Percentiles rank a stretch among this genome's conserved stretches.
These are phyloP conservation scores for Phytophthora rubi DNA, from an alignment of 352 stramenopile species.

Conservation along the genomic window DNA sequence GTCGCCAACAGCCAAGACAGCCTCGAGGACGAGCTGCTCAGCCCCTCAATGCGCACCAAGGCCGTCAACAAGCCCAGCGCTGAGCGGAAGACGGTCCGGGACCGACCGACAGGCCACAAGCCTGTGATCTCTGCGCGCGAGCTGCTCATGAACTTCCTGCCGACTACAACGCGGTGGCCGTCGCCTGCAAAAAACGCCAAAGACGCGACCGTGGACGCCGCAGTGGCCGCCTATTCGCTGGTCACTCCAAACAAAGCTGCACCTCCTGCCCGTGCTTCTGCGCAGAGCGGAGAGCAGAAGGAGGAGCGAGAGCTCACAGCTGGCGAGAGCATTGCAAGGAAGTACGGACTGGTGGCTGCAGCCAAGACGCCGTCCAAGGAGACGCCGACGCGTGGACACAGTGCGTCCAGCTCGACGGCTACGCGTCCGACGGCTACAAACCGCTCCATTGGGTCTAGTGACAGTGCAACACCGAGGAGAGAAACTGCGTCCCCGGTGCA, in stretches of 20 bases:
- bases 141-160: conserved; percentile 62
- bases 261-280: not conserved
- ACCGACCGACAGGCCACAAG: conserved; percentile 33
- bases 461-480: conserved; percentile 8
- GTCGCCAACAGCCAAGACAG: conserved; percentile 22
- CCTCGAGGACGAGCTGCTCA: conserved; percentile 26
- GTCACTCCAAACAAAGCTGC: conserved; percentile 22
- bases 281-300: not conserved
- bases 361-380: conserved; percentile 25
- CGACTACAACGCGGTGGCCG: conserved; percentile 19
- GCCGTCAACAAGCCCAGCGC: not conserved
- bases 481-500: not conserved
- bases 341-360: conserved; percentile 57
- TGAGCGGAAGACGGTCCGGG: not conserved
- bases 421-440: conserved; percentile 4
- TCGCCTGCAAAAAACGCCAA: conserved; percentile 16
- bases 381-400: not conserved
- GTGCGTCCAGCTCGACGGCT: not conserved
- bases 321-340: conserved; percentile 61
- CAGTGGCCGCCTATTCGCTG: conserved; percentile 25
- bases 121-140: conserved; percentile 68
- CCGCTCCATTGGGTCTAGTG: conserved; percentile 2
- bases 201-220: conserved; percentile 6
- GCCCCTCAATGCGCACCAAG: not conserved
- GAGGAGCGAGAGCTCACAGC: conserved; percentile 38